Evolutionary conservation across 495 filamentous ascomycete genomes (phyloP).

Genomic region (Annulohypoxylon nitens): DNA sequence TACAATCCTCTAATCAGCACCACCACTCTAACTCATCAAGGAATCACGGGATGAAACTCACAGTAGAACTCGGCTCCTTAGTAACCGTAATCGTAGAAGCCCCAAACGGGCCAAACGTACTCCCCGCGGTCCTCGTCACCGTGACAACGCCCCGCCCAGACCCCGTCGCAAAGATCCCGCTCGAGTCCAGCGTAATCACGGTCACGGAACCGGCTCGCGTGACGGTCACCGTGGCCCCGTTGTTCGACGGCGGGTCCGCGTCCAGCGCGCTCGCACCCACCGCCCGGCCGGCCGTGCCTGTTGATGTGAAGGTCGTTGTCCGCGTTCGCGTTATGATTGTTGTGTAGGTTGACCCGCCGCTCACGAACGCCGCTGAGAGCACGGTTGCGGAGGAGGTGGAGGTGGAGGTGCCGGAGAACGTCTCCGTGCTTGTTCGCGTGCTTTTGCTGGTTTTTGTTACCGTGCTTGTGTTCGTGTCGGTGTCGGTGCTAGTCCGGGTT

Average conservation of each 20-base stretch:
- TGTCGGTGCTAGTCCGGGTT: constrained; percentile 6
- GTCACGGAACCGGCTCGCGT: constrained; percentile 23
- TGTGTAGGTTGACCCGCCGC: constrained; percentile 9
- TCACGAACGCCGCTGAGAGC: neutral
- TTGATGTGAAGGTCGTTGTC: constrained; percentile 24
- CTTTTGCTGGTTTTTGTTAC: neutral
- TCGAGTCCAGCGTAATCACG: constrained; percentile 25
- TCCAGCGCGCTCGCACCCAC: neutral
- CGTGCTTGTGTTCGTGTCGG: neutral
- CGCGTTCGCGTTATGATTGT: constrained; percentile 25
- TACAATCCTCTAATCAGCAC: constrained; percentile 13
- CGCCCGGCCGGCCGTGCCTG: constrained; percentile 8
- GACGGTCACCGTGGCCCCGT: constrained; percentile 12
- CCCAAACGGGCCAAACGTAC: neutral
- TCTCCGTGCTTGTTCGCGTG: neutral
- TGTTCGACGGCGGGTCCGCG: neutral
- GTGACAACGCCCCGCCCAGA: neutral
- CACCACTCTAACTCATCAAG: neutral
- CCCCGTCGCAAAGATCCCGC: neutral
- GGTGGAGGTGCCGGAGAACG: neutral
- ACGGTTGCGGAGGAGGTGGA: neutral
- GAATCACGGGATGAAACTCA: constrained; percentile 5
- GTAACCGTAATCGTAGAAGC: constrained; percentile 24
- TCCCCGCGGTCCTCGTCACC: neutral
- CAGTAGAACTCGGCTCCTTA: constrained; percentile 15